Conservation (phyloP, 2,329 filamentous ascomycete genomes). For the Onygenales sp. region DNA sequence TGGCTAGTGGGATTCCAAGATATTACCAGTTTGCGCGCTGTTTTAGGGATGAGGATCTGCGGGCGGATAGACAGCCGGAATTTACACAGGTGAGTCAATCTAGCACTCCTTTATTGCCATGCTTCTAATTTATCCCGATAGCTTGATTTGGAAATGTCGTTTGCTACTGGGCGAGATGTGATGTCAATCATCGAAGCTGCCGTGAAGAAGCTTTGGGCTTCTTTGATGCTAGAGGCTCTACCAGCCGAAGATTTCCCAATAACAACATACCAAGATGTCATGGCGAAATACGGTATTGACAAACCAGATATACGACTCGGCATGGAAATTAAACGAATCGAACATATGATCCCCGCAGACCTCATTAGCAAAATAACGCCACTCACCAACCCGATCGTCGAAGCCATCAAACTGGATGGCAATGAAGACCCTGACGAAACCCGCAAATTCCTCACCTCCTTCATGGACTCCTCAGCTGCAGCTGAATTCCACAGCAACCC, state of each 20-base stretch:
- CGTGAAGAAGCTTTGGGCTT: constrained; percentile 46
- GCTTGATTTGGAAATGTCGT: constrained; percentile 91
- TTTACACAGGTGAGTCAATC: constrained; percentile 66
- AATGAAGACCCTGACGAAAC: constrained; percentile 43
- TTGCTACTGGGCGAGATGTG: constrained; percentile 62
- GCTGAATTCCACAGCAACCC: constrained; percentile 56
- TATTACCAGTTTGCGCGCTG: constrained; percentile 94
- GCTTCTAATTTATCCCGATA: constrained; percentile 25
- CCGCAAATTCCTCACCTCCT: constrained; percentile 53
- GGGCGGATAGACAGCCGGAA: constrained; percentile 89
- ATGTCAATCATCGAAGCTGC: constrained; percentile 49
- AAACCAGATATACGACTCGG: constrained; percentile 82
- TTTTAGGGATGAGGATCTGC: constrained; percentile 88
- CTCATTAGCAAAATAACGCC: constrained; percentile 68
- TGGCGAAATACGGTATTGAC: constrained; percentile 74
- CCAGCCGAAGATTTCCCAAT: constrained; percentile 43
- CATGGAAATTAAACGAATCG: constrained; percentile 57
- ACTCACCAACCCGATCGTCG: constrained; percentile 59
- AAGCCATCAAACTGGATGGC: constrained; percentile 57
- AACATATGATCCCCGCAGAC: constrained; percentile 51
- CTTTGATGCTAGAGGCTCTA: constrained; percentile 36
- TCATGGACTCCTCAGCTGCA: constrained; percentile 58
- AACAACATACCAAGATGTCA: constrained; percentile 66
- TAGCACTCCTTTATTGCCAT: not conserved
- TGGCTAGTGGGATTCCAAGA: constrained; percentile 72